phyloP scores from a whole-genome alignment of 306 rosid genomes.

The Medicago truncatula region DNA sequence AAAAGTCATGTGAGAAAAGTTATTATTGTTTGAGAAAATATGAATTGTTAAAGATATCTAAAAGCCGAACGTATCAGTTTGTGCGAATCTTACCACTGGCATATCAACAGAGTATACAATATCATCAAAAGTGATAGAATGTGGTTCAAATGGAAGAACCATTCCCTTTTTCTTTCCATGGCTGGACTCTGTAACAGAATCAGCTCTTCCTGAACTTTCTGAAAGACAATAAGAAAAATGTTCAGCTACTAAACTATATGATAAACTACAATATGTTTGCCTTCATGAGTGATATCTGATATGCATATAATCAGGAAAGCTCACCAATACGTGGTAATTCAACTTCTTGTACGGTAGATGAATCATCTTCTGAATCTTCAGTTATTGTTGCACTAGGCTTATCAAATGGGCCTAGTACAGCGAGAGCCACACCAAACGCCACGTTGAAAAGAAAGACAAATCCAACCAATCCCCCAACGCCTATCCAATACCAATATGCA shows the following conservation, averaged over 20 bases:
- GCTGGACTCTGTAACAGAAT: constrained; percentile 39
- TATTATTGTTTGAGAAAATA: background rate
- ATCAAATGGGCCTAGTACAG: constrained; percentile 51
- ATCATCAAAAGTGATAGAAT: constrained; percentile 61
- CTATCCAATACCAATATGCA: constrained; percentile 66
- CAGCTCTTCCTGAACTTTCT: constrained; percentile 45
- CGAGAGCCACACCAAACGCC: constrained; percentile 37
- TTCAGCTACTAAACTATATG: constrained; percentile 20
- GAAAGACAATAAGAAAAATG: constrained; percentile 25
- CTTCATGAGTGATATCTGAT: background rate
- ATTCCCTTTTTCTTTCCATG: constrained; percentile 55
- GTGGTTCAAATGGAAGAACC: constrained; percentile 71
- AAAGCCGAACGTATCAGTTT: background rate
- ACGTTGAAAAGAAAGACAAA: constrained; percentile 45
- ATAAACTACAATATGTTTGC: too few species aligned
- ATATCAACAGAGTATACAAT: constrained; percentile 63
- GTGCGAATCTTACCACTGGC: constrained; percentile 55
- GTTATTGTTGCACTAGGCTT: constrained; percentile 46
- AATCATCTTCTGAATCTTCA: constrained; percentile 45
- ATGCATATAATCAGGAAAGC: constrained; percentile 15
- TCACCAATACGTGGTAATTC: constrained; percentile 53
- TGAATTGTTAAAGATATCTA: constrained; percentile 17
- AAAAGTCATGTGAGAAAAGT: constrained; percentile 7
- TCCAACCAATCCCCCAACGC: constrained; percentile 47
- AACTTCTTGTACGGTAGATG: constrained; percentile 30